Evolutionary conservation across 2,329 filamentous ascomycete species (phyloP).

Genomic region (Arthrobotrys sphaeroides): DNA sequence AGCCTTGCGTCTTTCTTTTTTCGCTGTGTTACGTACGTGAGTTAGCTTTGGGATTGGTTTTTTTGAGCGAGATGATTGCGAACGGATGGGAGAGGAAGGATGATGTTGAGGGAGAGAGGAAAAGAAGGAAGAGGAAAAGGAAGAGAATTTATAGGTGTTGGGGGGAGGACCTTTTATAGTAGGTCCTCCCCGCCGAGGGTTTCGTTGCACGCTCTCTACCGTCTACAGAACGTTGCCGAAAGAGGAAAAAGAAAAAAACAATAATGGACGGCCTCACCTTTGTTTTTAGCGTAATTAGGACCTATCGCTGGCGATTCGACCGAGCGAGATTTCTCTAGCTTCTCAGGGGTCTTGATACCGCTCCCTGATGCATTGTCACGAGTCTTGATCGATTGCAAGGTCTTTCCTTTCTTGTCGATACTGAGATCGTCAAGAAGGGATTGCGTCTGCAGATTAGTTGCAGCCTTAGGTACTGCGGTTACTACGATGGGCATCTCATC

Average conservation of each 20-base stretch:
- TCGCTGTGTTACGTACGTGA: slow-evolving; percentile 9
- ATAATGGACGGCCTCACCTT: background rate
- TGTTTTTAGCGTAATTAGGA: background rate
- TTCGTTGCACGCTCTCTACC: background rate
- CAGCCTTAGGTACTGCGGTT: background rate
- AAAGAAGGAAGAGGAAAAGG: background rate
- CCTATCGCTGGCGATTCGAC: background rate
- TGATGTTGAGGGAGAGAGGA: background rate
- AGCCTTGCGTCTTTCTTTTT: slow-evolving; percentile 35
- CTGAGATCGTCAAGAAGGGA: slow-evolving; percentile 6
- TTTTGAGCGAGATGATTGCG: background rate
- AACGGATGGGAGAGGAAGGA: background rate
- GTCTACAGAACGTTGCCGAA: background rate
- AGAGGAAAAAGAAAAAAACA: background rate
- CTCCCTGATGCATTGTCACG: background rate
- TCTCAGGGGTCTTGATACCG: background rate
- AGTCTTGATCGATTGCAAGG: background rate
- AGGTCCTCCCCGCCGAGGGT: background rate
- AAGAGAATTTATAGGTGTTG: background rate
- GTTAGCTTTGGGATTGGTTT: background rate
- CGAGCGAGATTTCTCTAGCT: background rate
- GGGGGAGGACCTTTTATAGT: background rate
- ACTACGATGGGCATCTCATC: background rate
- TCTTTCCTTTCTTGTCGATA: background rate
- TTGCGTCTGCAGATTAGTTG: background rate